These are phyloP conservation scores for Geotrichum reessii DNA, from an alignment of 1,139 yeast genomes.

Conservation along the genomic window DNA sequence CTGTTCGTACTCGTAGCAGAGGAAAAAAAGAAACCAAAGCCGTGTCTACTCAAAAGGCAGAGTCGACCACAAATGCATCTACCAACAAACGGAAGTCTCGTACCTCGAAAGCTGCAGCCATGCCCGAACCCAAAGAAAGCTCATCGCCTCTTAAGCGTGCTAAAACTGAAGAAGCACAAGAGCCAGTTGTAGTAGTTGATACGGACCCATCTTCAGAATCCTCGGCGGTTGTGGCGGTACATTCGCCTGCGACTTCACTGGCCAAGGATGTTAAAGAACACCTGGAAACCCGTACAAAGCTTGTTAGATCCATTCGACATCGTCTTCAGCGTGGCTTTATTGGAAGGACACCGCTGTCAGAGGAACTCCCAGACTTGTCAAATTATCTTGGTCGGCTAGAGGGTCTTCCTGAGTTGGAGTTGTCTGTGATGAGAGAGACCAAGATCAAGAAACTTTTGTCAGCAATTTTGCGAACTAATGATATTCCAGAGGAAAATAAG, in stretches of 20 bases:
- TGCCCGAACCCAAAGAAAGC: background rate
- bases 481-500: conserved; percentile 29
- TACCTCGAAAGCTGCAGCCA: background rate
- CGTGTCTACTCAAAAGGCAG: background rate
- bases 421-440: conserved; percentile 34
- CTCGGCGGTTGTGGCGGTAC: conserved; percentile 1
- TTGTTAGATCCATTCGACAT: conserved; percentile 29
- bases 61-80: background rate
- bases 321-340: conserved; percentile 34
- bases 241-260: conserved; percentile 9
- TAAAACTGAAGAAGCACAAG: background rate
- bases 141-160: conserved; percentile 5
- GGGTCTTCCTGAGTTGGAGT: conserved; percentile 33
- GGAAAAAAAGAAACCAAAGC: background rate
- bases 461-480: conserved; percentile 27
- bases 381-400: conserved; percentile 30
- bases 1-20: background rate
- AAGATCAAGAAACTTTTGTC: conserved; percentile 36
- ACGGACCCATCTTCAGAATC: background rate
- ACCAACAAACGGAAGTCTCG: conserved; percentile 1
- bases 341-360: conserved; percentile 25
- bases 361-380: conserved; percentile 26
- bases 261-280: conserved; percentile 25
- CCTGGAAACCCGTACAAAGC: conserved; percentile 25
- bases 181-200: background rate